phyloP scores from a whole-genome alignment of 768 basidiomycete species.

The Hygrophoropsis aurantiaca region DNA sequence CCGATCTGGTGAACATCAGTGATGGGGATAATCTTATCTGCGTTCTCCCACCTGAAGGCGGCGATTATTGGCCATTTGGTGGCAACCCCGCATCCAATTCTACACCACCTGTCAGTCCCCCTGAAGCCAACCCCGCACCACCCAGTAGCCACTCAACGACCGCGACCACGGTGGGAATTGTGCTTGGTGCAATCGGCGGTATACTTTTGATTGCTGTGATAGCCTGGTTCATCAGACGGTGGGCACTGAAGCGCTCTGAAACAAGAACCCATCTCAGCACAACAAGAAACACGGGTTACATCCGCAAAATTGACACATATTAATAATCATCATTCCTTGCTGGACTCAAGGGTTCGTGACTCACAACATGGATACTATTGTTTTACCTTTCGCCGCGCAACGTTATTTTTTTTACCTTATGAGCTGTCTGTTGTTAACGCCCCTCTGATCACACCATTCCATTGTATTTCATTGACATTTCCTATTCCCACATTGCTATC shows the following conservation, averaged over 20 bases:
- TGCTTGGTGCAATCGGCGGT: constrained; percentile 50
- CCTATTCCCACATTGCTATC: no score
- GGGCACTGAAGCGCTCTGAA: constrained; percentile 39
- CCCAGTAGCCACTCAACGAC: constrained; percentile 26
- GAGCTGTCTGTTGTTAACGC: no score
- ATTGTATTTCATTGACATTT: no score
- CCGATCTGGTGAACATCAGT: constrained; percentile 48
- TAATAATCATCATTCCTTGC: background rate
- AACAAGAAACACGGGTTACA: constrained; percentile 21
- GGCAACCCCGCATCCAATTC: constrained; percentile 40
- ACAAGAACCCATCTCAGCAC: constrained; percentile 18
- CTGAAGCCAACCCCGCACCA: constrained; percentile 13
- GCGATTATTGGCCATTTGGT: constrained; percentile 74
- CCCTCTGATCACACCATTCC: no score
- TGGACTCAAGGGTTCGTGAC: no score
- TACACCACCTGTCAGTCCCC: constrained; percentile 17
- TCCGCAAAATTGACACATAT: constrained; percentile 6
- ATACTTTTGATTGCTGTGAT: constrained; percentile 39
- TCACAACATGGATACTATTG: no score
- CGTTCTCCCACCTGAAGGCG: constrained; percentile 63
- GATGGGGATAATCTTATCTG: constrained; percentile 65
- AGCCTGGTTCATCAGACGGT: constrained; percentile 50
- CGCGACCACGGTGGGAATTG: constrained; percentile 46
- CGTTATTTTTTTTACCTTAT: background rate
- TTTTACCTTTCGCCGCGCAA: background rate